Conservation (phyloP, 140 eudicot species). For the Senecio squalidus region DNA sequence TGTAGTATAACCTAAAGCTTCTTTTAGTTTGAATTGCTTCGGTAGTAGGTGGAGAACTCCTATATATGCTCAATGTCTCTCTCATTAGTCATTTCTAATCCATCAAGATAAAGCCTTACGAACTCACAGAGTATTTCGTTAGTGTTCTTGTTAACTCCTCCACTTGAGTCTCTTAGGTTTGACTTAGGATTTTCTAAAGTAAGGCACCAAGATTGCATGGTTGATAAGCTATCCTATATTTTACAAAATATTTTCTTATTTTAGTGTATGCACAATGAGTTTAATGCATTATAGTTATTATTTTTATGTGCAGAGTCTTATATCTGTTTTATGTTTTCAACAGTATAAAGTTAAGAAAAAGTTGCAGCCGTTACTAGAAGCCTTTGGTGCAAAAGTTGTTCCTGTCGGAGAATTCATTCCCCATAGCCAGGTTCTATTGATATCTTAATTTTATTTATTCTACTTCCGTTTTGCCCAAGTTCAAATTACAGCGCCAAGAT, state of each 20-base stretch:
- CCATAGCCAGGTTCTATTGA: conserved; percentile 52
- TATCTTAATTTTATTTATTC: neutral
- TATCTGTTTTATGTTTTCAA: conserved; percentile 3
- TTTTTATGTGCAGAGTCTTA: neutral
- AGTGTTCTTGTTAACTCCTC: too few species aligned
- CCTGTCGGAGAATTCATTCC: conserved; percentile 37
- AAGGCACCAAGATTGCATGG: too few species aligned
- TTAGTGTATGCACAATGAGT: neutral
- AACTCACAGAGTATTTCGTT: too few species aligned
- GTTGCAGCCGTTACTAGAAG: conserved; percentile 57
- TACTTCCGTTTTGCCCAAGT: neutral
- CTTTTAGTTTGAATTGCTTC: too few species aligned
- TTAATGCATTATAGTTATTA: neutral
- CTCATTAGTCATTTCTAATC: too few species aligned
- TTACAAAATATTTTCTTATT: neutral
- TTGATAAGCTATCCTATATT: neutral
- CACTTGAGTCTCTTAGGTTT: too few species aligned
- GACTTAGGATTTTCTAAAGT: too few species aligned
- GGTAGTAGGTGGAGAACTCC: too few species aligned
- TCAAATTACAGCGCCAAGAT: too few species aligned
- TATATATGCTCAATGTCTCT: too few species aligned
- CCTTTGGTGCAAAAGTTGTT: conserved; percentile 64
- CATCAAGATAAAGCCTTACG: too few species aligned
- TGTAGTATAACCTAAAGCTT: too few species aligned
- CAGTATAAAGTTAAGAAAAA: conserved; percentile 64